Percentiles rank a stretch among this genome's conserved stretches.
Evolutionary conservation across 2,329 filamentous ascomycete genomes (phyloP).

Genomic region (Tolypocladium amazonense): DNA sequence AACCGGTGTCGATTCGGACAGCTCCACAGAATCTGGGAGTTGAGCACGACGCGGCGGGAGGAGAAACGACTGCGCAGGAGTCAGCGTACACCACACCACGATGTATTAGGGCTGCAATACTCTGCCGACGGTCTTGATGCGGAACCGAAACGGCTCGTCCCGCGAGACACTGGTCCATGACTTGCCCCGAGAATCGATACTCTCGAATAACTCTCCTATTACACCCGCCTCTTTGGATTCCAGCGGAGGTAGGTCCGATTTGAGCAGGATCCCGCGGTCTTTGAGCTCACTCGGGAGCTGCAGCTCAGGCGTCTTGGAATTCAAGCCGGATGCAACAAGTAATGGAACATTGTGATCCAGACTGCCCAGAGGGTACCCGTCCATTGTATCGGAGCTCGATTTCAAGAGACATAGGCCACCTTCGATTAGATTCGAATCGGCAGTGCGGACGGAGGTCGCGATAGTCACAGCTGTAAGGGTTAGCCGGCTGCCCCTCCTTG

Average conservation of each 20-base stretch:
- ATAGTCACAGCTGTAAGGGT: background rate
- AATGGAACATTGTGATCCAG: constrained; percentile 81
- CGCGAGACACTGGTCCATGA: constrained; percentile 56
- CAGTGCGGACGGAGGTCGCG: background rate
- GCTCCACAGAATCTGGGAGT: constrained; percentile 39
- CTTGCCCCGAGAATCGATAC: constrained; percentile 50
- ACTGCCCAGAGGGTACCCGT: constrained; percentile 70
- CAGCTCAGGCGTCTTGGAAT: constrained; percentile 27
- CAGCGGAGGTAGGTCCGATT: constrained; percentile 60
- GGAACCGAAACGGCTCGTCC: constrained; percentile 48
- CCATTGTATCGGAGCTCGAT: constrained; percentile 41
- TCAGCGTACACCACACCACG: constrained; percentile 14
- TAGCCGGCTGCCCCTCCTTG: background rate
- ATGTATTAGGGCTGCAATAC: constrained; percentile 40
- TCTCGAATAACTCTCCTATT: constrained; percentile 55
- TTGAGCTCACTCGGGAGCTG: constrained; percentile 40
- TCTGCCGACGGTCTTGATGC: constrained; percentile 65
- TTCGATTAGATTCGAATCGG: background rate
- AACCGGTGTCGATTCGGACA: constrained; percentile 36
- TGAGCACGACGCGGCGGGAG: constrained; percentile 47
- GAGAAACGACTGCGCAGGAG: constrained; percentile 34
- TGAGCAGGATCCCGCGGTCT: constrained; percentile 50
- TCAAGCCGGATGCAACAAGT: constrained; percentile 70
- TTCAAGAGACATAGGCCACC: constrained; percentile 10
- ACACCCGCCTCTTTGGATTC: constrained; percentile 53